phyloP scores from a whole-genome alignment of 352 stramenopile species.

The Phytophthora citrophthora region DNA sequence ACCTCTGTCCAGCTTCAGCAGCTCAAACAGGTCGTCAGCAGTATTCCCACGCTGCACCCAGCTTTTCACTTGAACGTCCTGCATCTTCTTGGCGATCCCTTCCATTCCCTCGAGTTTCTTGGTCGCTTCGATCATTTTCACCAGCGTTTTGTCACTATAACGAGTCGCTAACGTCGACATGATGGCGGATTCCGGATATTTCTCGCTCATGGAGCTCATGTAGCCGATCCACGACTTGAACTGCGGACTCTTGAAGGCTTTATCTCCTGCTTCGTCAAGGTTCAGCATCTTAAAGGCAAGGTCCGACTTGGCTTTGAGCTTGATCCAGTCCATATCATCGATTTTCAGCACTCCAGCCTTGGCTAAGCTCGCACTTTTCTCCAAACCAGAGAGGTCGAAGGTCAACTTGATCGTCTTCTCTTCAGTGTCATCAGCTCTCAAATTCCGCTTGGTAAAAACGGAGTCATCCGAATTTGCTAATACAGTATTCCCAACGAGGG shows the following conservation, averaged over 20 bases:
- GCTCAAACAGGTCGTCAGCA: background rate
- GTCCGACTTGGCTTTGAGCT: background rate
- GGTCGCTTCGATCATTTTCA: background rate
- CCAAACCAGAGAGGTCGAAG: background rate
- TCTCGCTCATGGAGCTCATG: background rate
- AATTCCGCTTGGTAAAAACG: background rate
- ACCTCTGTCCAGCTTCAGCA: background rate
- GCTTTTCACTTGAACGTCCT: background rate
- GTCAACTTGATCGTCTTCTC: background rate
- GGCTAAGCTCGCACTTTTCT: background rate
- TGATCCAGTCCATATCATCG: background rate
- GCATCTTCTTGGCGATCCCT: background rate
- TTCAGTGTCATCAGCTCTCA: background rate
- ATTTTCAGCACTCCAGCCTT: background rate
- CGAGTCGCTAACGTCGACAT: background rate
- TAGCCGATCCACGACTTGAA: background rate
- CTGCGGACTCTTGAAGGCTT: background rate
- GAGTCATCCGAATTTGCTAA: background rate
- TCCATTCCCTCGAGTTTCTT: background rate
- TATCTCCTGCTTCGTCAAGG: background rate
- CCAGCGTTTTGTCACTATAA: background rate
- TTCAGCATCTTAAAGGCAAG: background rate
- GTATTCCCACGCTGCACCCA: background rate
- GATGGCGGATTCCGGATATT: background rate
- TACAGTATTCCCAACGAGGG: background rate